Evolutionary conservation across 2,329 filamentous ascomycete genomes (phyloP).

Genomic region (Pseudogymnoascus sp.): DNA sequence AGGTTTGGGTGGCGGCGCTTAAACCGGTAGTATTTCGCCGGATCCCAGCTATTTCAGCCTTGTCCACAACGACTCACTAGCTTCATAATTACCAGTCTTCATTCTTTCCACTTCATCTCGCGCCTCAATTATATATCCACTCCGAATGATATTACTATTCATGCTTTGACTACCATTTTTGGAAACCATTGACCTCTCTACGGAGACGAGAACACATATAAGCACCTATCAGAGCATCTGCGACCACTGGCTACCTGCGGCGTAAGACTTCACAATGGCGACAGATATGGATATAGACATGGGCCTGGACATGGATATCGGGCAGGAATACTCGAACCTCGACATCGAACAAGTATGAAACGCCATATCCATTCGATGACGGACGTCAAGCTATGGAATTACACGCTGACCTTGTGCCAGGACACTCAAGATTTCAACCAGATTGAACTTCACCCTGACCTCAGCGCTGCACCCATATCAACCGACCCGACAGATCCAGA

Average conservation of each 20-base stretch:
- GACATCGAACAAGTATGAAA: constrained; percentile 3
- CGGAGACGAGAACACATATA: neutral
- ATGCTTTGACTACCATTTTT: neutral
- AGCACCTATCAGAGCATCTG: neutral
- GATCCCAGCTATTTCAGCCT: constrained; percentile 4
- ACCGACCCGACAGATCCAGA: neutral
- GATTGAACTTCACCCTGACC: neutral
- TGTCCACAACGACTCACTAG: neutral
- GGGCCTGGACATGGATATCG: constrained; percentile 52
- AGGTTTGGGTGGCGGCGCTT: neutral
- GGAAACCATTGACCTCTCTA: neutral
- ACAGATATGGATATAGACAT: constrained; percentile 66
- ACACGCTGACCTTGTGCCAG: constrained; percentile 3
- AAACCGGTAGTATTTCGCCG: neutral
- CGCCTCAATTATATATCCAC: neutral
- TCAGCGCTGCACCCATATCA: neutral
- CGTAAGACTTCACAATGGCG: constrained; percentile 18
- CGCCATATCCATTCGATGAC: constrained; percentile 26
- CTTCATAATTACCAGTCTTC: neutral
- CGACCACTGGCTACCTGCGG: neutral
- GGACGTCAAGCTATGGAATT: neutral
- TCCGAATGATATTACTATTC: neutral
- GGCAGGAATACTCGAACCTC: constrained; percentile 31
- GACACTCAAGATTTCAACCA: neutral
- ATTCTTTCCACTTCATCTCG: neutral